Conservation (phyloP, 306 rosid species). For the Vigna trinervia region DNA sequence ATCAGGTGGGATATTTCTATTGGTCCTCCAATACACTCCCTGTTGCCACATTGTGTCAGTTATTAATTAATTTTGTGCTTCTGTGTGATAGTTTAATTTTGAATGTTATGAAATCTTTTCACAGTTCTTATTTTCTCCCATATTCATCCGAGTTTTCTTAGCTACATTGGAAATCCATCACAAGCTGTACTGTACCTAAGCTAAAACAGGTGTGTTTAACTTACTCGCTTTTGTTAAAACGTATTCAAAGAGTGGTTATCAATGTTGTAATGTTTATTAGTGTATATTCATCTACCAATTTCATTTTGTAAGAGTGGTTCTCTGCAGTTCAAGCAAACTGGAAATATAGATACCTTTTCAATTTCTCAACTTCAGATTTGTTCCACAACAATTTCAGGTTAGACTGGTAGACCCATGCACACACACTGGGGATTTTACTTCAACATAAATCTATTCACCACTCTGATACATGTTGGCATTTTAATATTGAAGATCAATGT, state of each 20-base stretch:
- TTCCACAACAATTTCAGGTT: constrained; percentile 98
- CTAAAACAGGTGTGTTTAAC: constrained; percentile 77
- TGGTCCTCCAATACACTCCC: constrained; percentile 6
- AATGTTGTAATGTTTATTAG: constrained; percentile 7
- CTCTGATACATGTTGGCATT: constrained; percentile 15
- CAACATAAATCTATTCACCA: constrained; percentile 12
- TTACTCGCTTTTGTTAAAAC: constrained; percentile 24
- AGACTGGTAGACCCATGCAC: constrained; percentile 37
- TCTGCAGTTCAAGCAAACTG: constrained; percentile 87
- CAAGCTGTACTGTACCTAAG: constrained; percentile 66
- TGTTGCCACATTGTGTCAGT: constrained; percentile 30
- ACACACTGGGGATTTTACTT: constrained; percentile 37
- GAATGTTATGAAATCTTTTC: constrained; percentile 42
- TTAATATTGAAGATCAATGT: not conserved
- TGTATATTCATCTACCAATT: constrained; percentile 38
- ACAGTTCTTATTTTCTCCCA: constrained; percentile 90
- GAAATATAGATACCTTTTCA: constrained; percentile 99
- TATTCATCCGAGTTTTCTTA: constrained; percentile 77
- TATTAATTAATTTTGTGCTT: constrained; percentile 11
- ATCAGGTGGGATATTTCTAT: constrained; percentile 68
- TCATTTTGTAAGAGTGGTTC: constrained; percentile 82
- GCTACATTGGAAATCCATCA: constrained; percentile 74
- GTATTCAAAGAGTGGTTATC: constrained; percentile 15
- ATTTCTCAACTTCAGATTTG: constrained; percentile 92
- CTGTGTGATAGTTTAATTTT: constrained; percentile 26